Conservation (phyloP, 2,329 filamentous ascomycete species). For the Colletotrichum nymphaeae region DNA sequence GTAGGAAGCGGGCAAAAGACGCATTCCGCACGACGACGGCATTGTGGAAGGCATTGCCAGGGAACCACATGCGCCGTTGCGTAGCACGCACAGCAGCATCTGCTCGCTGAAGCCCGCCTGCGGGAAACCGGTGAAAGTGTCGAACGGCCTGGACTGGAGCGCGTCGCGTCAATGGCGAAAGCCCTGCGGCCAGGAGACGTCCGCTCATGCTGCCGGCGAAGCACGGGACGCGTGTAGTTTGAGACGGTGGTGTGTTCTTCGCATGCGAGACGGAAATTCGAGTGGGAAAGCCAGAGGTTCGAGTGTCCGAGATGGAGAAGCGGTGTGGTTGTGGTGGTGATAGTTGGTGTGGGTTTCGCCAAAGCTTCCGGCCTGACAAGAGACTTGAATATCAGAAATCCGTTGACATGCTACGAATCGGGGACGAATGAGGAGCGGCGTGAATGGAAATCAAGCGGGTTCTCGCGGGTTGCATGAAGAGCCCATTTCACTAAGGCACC, state of each 20-base stretch:
- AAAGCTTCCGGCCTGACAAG: conserved; percentile 7
- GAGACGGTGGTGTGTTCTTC: conserved; percentile 8
- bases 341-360: neutral
- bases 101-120: conserved; percentile 75
- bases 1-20: conserved; percentile 76
- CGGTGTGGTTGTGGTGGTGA: neutral
- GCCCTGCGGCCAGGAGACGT: conserved; percentile 80
- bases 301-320: neutral
- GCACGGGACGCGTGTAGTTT: conserved; percentile 10
- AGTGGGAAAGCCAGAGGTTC: neutral
- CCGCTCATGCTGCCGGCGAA: conserved; percentile 68
- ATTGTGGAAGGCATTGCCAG: conserved; percentile 88
- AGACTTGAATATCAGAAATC: conserved; percentile 6
- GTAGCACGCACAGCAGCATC: conserved; percentile 72
- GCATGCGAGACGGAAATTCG: conserved; percentile 8
- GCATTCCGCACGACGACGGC: conserved; percentile 72
- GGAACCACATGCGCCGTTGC: conserved; percentile 78
- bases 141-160: conserved; percentile 66
- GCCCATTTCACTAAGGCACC: conserved; percentile 17
- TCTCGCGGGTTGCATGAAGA: conserved; percentile 32
- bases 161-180: conserved; percentile 74
- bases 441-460: conserved; percentile 9
- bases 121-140: conserved; percentile 74
- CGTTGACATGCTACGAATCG: conserved; percentile 15
- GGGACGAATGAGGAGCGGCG: conserved; percentile 15